phyloP scores from a whole-genome alignment of 1,284 basidiomycete genomes.

The Xanthoconium separans region DNA sequence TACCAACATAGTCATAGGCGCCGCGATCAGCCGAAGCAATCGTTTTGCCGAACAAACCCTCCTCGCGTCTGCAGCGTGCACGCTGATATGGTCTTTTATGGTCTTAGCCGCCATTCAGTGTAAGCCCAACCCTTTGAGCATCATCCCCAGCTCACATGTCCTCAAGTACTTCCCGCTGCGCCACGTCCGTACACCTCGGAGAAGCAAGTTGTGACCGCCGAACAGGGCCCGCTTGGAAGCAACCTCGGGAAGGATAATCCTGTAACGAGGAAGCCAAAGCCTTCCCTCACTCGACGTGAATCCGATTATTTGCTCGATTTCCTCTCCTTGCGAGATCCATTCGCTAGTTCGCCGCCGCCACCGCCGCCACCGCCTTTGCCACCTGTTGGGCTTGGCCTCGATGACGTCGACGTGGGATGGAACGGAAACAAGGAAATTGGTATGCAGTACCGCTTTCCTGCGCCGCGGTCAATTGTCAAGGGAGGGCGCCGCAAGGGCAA shows the following conservation, averaged over 20 bases:
- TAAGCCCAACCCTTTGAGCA: slow-evolving; percentile 10
- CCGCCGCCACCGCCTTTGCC: slow-evolving; percentile 33
- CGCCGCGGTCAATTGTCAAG: slow-evolving; percentile 30
- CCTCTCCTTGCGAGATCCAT: slow-evolving; percentile 35
- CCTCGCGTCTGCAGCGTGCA: slow-evolving; percentile 20
- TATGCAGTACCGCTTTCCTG: slow-evolving; percentile 33
- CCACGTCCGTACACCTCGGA: slow-evolving; percentile 6
- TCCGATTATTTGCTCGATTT: slow-evolving; percentile 33
- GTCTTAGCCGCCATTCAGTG: slow-evolving; percentile 23
- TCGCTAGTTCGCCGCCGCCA: slow-evolving; percentile 33
- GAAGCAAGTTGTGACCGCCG: not conserved
- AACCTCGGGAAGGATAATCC: not conserved
- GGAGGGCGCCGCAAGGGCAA: slow-evolving; percentile 22
- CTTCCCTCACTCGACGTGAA: slow-evolving; percentile 20
- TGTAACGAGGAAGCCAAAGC: slow-evolving; percentile 15
- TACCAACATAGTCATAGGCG: slow-evolving; percentile 7
- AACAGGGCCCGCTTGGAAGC: not conserved
- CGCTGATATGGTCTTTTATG: slow-evolving; percentile 26
- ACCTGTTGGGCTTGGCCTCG: slow-evolving; percentile 25
- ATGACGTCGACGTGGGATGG: slow-evolving; percentile 31
- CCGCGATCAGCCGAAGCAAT: not conserved
- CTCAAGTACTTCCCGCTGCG: slow-evolving; percentile 24
- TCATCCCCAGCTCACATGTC: slow-evolving; percentile 2
- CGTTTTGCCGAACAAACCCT: slow-evolving; percentile 7
- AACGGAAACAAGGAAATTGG: slow-evolving; percentile 23